phyloP scores from a whole-genome alignment of 1,284 basidiomycete species.

The Cutaneotrichosporon dermatis region DNA sequence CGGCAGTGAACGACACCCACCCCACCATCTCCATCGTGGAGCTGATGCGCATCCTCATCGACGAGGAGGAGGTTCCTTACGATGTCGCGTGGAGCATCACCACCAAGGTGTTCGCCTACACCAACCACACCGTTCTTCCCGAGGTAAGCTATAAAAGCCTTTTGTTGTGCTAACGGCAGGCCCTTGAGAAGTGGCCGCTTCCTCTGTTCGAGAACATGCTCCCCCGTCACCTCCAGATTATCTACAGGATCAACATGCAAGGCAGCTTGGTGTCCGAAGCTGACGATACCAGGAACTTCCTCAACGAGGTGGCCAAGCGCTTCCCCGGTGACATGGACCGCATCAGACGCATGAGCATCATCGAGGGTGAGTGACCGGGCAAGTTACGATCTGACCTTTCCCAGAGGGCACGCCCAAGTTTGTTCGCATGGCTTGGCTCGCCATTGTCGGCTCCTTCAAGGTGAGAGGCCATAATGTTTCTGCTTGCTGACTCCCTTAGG shows the following conservation, averaged over 20 bases:
- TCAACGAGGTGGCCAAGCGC: slow-evolving; percentile 72
- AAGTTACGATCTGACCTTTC: not conserved
- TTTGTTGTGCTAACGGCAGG: slow-evolving; percentile 21
- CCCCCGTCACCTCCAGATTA: slow-evolving; percentile 68
- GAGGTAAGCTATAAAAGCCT: slow-evolving; percentile 2
- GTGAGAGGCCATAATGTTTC: slow-evolving; percentile 5
- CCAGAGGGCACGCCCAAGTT: slow-evolving; percentile 75
- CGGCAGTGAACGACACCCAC: slow-evolving; percentile 64
- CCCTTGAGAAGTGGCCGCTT: slow-evolving; percentile 75
- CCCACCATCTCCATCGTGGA: slow-evolving; percentile 91
- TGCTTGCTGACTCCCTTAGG: slow-evolving; percentile 31
- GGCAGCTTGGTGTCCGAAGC: slow-evolving; percentile 31
- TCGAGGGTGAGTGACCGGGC: slow-evolving; percentile 59
- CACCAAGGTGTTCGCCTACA: slow-evolving; percentile 86
- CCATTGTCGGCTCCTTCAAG: slow-evolving; percentile 63
- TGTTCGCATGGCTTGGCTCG: slow-evolving; percentile 71
- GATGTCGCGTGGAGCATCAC: slow-evolving; percentile 77
- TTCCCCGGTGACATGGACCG: slow-evolving; percentile 79
- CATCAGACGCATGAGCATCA: slow-evolving; percentile 78
- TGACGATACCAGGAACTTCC: slow-evolving; percentile 31
- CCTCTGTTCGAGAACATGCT: slow-evolving; percentile 73
- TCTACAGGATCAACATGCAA: slow-evolving; percentile 71
- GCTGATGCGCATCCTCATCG: slow-evolving; percentile 72
- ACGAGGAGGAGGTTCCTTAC: slow-evolving; percentile 82
- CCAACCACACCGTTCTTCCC: slow-evolving; percentile 65